Percentiles rank a stretch among this genome's conserved stretches.
phyloP scores from a whole-genome alignment of 768 basidiomycete genomes.

The Tremella mesenterica region DNA sequence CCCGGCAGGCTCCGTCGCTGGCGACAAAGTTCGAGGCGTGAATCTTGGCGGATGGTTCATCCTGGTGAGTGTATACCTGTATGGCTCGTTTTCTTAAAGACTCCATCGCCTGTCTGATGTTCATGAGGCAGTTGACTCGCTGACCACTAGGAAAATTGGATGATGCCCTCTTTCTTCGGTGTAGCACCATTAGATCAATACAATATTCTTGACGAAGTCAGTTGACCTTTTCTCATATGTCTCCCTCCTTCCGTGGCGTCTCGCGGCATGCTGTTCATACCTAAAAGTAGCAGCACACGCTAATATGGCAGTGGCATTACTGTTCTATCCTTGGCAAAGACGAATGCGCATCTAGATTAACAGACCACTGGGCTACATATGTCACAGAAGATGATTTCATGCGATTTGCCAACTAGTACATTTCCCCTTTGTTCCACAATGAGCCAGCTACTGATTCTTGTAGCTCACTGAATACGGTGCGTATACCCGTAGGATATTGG shows the following conservation, averaged over 20 bases:
- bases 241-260: background rate
- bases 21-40: slow-evolving; percentile 33
- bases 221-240: too few relatives aligned
- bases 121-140: too few relatives aligned
- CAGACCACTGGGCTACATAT: slow-evolving; percentile 34
- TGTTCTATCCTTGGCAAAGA: slow-evolving; percentile 24
- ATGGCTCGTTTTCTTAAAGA: background rate
- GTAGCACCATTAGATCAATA: slow-evolving; percentile 11
- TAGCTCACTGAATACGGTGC: slow-evolving; percentile 28
- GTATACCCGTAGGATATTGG: slow-evolving; percentile 39
- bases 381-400: slow-evolving; percentile 37
- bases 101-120: background rate
- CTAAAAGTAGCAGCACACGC: background rate
- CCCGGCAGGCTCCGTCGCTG: slow-evolving; percentile 20
- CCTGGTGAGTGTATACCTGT: slow-evolving; percentile 9
- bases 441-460: background rate
- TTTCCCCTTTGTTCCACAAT: background rate
- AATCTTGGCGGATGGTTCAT: slow-evolving; percentile 38
- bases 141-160: slow-evolving; percentile 31
- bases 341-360: slow-evolving; percentile 15
- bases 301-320: slow-evolving; percentile 24
- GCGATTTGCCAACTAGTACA: slow-evolving; percentile 22
- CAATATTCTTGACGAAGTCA: slow-evolving; percentile 21
- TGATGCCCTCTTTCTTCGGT: slow-evolving; percentile 31
- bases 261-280: too few relatives aligned